A percentile compares a stretch with the other conserved stretches of the same genome.
Conservation (phyloP, 2,329 filamentous ascomycete species). For the Penicillium sumatraense region DNA sequence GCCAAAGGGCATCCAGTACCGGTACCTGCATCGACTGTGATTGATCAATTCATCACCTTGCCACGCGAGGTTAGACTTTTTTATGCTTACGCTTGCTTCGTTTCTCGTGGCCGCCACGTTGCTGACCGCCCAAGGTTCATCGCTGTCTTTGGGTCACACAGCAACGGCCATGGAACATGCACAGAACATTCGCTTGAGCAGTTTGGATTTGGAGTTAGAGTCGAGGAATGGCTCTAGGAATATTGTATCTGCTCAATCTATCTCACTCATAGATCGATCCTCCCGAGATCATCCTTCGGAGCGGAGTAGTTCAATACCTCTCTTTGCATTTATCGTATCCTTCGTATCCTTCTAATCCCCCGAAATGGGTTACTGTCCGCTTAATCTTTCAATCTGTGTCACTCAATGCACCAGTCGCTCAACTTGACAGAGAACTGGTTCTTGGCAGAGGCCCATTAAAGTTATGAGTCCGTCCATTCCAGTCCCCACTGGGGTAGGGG, state of each 20-base stretch:
- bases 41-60: slow-evolving; percentile 4
- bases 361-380: neutral
- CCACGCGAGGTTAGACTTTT: slow-evolving; percentile 18
- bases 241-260: neutral
- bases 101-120: slow-evolving; percentile 42
- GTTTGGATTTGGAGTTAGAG: no score
- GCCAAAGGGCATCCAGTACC: neutral
- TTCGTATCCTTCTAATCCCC: neutral
- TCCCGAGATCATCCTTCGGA: neutral
- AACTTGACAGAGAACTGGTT: neutral
- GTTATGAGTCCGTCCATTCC: slow-evolving; percentile 6
- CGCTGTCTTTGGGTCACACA: slow-evolving; percentile 12
- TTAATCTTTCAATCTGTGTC: slow-evolving; percentile 6
- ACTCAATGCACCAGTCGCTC: neutral
- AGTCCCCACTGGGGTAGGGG: slow-evolving; percentile 4
- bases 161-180: slow-evolving; percentile 22
- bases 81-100: slow-evolving; percentile 12
- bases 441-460: slow-evolving; percentile 10
- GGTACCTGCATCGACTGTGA: neutral
- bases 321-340: neutral
- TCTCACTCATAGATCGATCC: neutral
- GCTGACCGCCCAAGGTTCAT: slow-evolving; percentile 20
- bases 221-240: no score
- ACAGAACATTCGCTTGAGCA: slow-evolving; percentile 21
- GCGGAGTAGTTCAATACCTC: neutral